These are phyloP conservation scores for Emergomyces pasteurianus DNA, from an alignment of 2,329 filamentous ascomycete species.

Conservation along the genomic window DNA sequence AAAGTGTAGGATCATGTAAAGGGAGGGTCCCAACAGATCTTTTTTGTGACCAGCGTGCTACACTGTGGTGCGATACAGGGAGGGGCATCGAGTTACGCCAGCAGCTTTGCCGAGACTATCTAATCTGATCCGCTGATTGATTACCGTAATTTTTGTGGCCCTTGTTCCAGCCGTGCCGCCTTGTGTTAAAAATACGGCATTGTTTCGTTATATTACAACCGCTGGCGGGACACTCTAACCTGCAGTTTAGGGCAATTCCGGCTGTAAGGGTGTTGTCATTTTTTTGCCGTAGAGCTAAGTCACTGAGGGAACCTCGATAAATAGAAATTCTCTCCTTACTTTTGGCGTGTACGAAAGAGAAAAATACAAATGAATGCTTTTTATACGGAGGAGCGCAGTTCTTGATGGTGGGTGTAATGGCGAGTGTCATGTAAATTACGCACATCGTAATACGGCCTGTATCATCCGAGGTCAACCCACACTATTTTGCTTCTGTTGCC, in stretches of 20 bases:
- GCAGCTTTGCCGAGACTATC: background rate
- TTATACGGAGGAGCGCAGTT: too few relatives aligned
- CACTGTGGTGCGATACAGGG: too few relatives aligned
- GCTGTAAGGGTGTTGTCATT: background rate
- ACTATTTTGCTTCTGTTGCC: background rate
- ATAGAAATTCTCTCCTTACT: background rate
- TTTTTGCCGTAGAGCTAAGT: background rate
- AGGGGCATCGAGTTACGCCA: too few relatives aligned
- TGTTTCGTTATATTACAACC: background rate
- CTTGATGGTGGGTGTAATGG: too few relatives aligned
- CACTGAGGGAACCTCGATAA: too few relatives aligned
- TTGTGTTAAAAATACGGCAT: background rate
- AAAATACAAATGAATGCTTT: background rate
- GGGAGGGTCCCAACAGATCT: too few relatives aligned
- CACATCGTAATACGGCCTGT: background rate
- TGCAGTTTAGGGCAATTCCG: background rate
- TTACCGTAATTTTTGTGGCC: background rate
- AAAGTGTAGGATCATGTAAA: too few relatives aligned
- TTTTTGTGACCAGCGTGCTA: background rate
- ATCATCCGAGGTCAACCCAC: conserved; percentile 3
- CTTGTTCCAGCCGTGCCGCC: background rate
- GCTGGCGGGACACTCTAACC: background rate
- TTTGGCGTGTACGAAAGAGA: background rate
- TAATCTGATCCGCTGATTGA: conserved; percentile 11
- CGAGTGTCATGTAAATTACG: background rate